Conservation (phyloP, 345 rosid species). For the Eucalyptus regnans region DNA sequence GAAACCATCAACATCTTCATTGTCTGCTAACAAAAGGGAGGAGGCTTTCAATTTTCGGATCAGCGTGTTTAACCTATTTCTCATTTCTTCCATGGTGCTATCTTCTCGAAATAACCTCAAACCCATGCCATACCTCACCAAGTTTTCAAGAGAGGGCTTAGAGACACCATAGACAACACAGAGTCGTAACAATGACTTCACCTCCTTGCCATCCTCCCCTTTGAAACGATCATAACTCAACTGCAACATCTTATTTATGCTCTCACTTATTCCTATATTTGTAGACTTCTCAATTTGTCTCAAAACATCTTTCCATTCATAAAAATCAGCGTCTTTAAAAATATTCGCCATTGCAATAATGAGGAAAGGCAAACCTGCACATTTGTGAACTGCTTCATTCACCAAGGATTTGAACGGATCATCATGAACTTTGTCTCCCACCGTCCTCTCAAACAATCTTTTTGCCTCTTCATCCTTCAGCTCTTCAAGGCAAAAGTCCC, state of each 20-base stretch:
- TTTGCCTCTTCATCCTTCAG: background rate
- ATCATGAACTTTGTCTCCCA: background rate
- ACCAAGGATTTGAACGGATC: background rate
- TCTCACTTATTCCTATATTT: accelerated
- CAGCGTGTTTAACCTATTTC: accelerated
- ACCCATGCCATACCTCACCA: background rate
- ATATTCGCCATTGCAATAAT: accelerated
- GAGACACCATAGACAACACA: background rate
- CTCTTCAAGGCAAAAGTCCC: accelerated
- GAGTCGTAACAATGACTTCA: accelerated
- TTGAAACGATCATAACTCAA: too few relatives aligned
- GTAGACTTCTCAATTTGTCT: background rate
- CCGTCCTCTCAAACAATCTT: background rate
- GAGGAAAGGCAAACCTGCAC: background rate
- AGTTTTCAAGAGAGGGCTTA: background rate
- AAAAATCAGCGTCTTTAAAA: accelerated
- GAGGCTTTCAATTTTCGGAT: accelerated
- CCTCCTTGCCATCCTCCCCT: accelerated
- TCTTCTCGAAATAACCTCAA: accelerated
- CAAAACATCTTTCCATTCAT: background rate
- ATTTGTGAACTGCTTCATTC: background rate
- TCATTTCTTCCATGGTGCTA: background rate
- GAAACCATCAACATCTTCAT: background rate
- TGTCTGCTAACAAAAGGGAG: accelerated
- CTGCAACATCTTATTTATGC: background rate